phyloP scores from a whole-genome alignment of 257 asterid genomes.

The Ballota nigra region DNA sequence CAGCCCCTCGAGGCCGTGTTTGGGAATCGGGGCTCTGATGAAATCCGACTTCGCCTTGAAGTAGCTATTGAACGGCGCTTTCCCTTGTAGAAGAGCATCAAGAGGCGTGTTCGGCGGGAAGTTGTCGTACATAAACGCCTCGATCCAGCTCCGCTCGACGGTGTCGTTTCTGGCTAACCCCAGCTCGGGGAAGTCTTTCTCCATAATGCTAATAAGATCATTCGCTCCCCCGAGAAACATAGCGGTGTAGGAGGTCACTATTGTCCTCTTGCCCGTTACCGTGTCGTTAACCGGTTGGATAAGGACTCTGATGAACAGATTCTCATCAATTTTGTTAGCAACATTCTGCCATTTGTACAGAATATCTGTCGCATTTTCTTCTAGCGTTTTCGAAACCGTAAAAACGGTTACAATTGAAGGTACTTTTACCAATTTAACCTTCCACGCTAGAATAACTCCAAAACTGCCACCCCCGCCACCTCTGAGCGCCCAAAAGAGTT shows the following conservation, averaged over 20 bases:
- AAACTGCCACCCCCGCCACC: slow-evolving; percentile 33
- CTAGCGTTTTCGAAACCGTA: background rate
- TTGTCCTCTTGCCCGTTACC: background rate
- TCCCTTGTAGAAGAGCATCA: background rate
- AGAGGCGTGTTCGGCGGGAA: slow-evolving; percentile 2
- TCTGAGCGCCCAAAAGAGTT: slow-evolving; percentile 27
- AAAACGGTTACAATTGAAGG: slow-evolving; percentile 18
- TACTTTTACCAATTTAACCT: slow-evolving; percentile 1
- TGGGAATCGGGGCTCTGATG: background rate
- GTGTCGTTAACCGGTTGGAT: background rate
- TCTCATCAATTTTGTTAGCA: background rate
- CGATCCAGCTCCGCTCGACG: slow-evolving; percentile 24
- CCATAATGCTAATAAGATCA: background rate
- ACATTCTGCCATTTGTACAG: slow-evolving; percentile 20
- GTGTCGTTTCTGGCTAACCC: slow-evolving; percentile 9
- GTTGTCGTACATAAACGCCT: background rate
- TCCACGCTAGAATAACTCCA: slow-evolving; percentile 19
- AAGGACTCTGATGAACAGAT: slow-evolving; percentile 29
- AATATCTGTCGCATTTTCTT: background rate
- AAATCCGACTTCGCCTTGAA: slow-evolving; percentile 30
- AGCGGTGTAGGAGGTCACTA: slow-evolving; percentile 12
- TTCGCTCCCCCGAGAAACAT: slow-evolving; percentile 4
- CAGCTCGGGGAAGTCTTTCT: slow-evolving; percentile 1
- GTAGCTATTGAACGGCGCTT: background rate
- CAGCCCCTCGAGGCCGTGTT: slow-evolving; percentile 4